A percentile compares a stretch with the other conserved stretches of the same genome.
Evolutionary conservation across 495 filamentous ascomycete species (phyloP).

Genomic region (Penicillium herquei): DNA sequence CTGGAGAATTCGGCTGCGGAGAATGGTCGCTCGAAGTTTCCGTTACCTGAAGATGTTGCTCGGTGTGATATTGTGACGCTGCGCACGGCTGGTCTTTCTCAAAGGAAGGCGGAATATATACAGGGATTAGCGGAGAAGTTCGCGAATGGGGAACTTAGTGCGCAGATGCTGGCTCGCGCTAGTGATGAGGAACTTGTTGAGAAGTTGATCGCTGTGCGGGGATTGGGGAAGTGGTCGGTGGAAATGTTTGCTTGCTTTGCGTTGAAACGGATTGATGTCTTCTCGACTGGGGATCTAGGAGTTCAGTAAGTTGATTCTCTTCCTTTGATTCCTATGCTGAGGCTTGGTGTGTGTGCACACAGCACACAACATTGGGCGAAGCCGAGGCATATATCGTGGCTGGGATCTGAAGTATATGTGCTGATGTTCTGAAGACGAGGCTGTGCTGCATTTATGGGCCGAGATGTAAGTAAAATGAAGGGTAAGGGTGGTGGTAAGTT

Average conservation of each 20-base stretch:
- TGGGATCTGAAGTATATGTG: not conserved
- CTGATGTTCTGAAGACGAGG: slow-evolving; percentile 55
- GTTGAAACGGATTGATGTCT: slow-evolving; percentile 89
- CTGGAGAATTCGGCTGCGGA: slow-evolving; percentile 12
- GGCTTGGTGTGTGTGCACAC: no score
- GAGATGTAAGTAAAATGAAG: slow-evolving; percentile 81
- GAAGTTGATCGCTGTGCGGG: slow-evolving; percentile 79
- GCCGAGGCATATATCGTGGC: not conserved
- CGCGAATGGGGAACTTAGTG: slow-evolving; percentile 65
- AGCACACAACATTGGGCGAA: no score
- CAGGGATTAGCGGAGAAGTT: slow-evolving; percentile 83
- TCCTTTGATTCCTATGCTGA: no score
- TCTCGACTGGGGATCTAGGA: slow-evolving; percentile 88
- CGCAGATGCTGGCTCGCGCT: slow-evolving; percentile 69
- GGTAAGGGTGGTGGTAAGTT: slow-evolving; percentile 80
- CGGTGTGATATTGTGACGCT: slow-evolving; percentile 58
- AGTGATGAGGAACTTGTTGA: slow-evolving; percentile 83
- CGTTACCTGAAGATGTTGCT: slow-evolving; percentile 70
- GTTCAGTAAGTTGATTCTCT: slow-evolving; percentile 63
- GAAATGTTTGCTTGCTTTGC: slow-evolving; percentile 97
- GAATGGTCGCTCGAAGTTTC: slow-evolving; percentile 53
- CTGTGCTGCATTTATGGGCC: slow-evolving; percentile 83
- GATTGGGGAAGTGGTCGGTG: slow-evolving; percentile 85
- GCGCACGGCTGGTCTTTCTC: slow-evolving; percentile 81
- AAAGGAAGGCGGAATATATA: slow-evolving; percentile 94